Percentiles rank a stretch among this genome's conserved stretches.
These are phyloP conservation scores for Tetraselmis striata DNA, from an alignment of 139 green algal genomes.

Conservation along the genomic window DNA sequence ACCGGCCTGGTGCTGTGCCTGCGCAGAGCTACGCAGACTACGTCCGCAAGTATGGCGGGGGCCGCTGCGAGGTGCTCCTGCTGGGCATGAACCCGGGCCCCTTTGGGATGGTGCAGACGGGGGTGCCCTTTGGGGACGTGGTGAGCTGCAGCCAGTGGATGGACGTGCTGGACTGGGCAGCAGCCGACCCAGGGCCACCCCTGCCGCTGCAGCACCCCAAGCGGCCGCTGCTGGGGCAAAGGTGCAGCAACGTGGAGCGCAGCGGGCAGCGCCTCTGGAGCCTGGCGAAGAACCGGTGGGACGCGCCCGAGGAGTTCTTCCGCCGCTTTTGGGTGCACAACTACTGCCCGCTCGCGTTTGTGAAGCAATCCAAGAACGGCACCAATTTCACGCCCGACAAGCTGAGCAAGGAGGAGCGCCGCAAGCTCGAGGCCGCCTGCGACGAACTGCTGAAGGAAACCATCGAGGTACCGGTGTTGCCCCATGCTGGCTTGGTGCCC, in stretches of 20 bases:
- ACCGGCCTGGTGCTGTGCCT: too few species aligned
- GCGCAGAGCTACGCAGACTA: neutral
- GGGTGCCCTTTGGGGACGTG: conserved; percentile 1
- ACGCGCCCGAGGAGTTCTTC: neutral
- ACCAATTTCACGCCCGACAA: conserved; percentile 1
- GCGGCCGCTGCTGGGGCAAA: neutral
- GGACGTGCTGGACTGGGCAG: neutral
- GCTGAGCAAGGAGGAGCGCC: neutral
- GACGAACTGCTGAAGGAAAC: neutral
- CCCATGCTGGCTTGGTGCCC: too few species aligned
- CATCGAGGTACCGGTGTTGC: neutral
- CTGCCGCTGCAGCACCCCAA: neutral
- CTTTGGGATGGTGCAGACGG: conserved; percentile 2
- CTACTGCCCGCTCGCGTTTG: conserved; percentile 3
- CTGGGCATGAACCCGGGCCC: conserved; percentile 1
- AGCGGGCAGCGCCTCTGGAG: neutral
- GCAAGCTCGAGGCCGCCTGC: neutral
- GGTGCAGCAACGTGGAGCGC: neutral
- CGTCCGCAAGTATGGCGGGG: neutral
- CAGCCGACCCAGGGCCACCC: neutral
- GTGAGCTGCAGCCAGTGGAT: neutral
- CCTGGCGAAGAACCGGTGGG: neutral
- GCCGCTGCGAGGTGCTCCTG: neutral
- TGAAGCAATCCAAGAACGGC: neutral
- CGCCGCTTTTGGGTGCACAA: neutral